Evolutionary conservation across 352 stramenopile genomes (phyloP).

Genomic region (Globisporangium ultimum): DNA sequence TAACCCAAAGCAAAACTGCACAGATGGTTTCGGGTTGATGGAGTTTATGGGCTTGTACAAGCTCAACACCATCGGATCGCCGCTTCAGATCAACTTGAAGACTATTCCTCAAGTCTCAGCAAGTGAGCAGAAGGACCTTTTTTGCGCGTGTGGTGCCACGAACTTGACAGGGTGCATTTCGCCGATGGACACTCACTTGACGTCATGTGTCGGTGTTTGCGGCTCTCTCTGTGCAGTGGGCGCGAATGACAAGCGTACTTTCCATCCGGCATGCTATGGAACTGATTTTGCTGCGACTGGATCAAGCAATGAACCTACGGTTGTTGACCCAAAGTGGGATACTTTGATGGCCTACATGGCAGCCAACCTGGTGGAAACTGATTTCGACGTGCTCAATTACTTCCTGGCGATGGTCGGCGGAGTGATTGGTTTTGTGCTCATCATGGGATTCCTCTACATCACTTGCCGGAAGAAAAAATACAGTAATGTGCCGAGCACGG

Average conservation of each 20-base stretch:
- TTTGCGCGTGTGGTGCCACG: conserved; percentile 39
- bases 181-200: conserved; percentile 43
- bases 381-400: conserved; percentile 46
- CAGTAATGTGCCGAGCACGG: conserved; percentile 11
- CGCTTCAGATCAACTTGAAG: conserved; percentile 60
- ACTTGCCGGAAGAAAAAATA: conserved; percentile 27
- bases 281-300: conserved; percentile 30
- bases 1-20: conserved; percentile 49
- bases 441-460: conserved; percentile 37
- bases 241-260: conserved; percentile 22
- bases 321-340: conserved; percentile 30
- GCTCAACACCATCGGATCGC: conserved; percentile 56
- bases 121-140: conserved; percentile 26
- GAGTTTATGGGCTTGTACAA: conserved; percentile 64
- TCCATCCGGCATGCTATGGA: conserved; percentile 28
- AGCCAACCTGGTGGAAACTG: conserved; percentile 31
- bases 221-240: conserved; percentile 43
- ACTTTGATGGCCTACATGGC: conserved; percentile 36
- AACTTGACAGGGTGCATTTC: conserved; percentile 43
- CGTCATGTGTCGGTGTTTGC: conserved; percentile 48
- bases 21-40: conserved; percentile 49
- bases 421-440: conserved; percentile 30
- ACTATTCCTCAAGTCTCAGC: conserved; percentile 31
- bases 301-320: conserved; percentile 13
- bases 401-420: conserved; percentile 46